Evolutionary conservation across 306 rosid species (phyloP).

Genomic region (Medicago arabica): DNA sequence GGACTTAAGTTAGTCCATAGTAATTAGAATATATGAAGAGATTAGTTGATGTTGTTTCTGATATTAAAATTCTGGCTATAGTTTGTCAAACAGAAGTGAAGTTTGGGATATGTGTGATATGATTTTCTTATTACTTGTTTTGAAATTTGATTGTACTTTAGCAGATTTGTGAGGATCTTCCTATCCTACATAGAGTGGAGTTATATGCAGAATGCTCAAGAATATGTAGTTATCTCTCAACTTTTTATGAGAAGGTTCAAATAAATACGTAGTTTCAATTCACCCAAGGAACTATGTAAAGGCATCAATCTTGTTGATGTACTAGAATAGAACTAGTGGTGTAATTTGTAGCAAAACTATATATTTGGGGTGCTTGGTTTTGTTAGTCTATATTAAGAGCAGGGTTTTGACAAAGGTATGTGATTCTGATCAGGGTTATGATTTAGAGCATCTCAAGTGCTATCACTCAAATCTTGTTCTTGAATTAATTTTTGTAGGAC

Average conservation of each 20-base stretch:
- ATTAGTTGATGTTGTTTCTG: slow-evolving; percentile 48
- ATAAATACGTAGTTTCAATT: slow-evolving; percentile 42
- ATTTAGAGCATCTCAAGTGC: background rate
- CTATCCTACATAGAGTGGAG: slow-evolving; percentile 3
- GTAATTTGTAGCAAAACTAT: no score
- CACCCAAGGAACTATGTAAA: slow-evolving; percentile 32
- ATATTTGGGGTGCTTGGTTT: slow-evolving; percentile 5
- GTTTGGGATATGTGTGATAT: slow-evolving; percentile 50
- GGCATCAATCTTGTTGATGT: slow-evolving; percentile 33
- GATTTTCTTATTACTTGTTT: slow-evolving; percentile 50
- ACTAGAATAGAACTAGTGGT: background rate
- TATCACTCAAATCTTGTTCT: background rate
- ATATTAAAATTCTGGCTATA: slow-evolving; percentile 44
- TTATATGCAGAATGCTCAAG: slow-evolving; percentile 30
- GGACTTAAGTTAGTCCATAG: slow-evolving; percentile 49
- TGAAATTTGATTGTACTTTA: slow-evolving; percentile 42
- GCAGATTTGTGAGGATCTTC: slow-evolving; percentile 37
- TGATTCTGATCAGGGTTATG: background rate
- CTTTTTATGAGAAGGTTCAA: slow-evolving; percentile 40
- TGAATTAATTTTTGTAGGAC: background rate
- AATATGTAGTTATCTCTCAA: slow-evolving; percentile 19
- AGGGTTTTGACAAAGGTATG: background rate
- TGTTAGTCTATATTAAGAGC: background rate
- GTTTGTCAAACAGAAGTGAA: slow-evolving; percentile 38
- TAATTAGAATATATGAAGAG: slow-evolving; percentile 49